Evolutionary conservation across 1,284 basidiomycete species (phyloP).

Genomic region (Sutorius eximius): DNA sequence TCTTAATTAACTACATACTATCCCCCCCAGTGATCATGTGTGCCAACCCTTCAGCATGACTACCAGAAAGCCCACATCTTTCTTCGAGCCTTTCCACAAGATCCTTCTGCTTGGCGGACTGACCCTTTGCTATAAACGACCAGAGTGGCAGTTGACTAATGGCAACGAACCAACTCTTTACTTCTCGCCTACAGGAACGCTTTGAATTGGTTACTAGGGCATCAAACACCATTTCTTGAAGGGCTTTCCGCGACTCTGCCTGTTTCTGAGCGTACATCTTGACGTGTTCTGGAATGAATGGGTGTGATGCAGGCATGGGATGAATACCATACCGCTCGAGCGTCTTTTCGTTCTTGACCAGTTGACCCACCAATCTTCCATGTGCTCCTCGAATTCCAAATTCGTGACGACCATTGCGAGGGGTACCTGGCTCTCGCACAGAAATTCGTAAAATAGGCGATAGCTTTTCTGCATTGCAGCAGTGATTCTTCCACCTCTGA

Average conservation of each 20-base stretch:
- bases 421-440: constrained; percentile 36
- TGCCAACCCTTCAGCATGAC: not conserved
- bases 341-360: constrained; percentile 19
- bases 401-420: constrained; percentile 39
- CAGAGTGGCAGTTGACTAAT: not conserved
- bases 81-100: not conserved
- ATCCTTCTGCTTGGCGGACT: not conserved
- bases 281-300: constrained; percentile 8
- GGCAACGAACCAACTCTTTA: not conserved
- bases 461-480: constrained; percentile 38
- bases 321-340: constrained; percentile 24
- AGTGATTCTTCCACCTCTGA: constrained; percentile 36
- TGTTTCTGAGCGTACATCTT: not conserved
- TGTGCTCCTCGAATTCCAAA: constrained; percentile 38
- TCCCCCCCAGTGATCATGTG: not conserved
- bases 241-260: not conserved
- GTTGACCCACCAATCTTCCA: constrained; percentile 34
- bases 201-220: not conserved
- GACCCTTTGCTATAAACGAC: not conserved
- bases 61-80: not conserved
- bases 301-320: constrained; percentile 34
- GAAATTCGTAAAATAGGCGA: constrained; percentile 36
- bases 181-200: not conserved
- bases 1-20: too few relatives aligned
- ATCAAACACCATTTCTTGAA: not conserved